These are phyloP conservation scores for Blastomyces parvus DNA, from an alignment of 2,329 filamentous ascomycete species.

Conservation along the genomic window DNA sequence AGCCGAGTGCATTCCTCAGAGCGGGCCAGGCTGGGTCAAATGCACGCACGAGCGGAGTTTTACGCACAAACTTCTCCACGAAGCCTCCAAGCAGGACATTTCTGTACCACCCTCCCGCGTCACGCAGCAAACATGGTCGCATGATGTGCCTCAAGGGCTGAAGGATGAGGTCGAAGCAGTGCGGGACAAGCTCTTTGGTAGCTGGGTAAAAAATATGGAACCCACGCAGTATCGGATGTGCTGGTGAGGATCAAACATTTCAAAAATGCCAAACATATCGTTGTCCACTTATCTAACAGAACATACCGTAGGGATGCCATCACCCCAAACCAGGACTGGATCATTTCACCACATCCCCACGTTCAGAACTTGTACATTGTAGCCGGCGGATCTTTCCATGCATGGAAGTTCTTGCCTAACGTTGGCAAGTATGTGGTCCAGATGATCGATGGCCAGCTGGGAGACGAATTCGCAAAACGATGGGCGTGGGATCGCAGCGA, in stretches of 20 bases:
- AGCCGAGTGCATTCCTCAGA: constrained; percentile 11
- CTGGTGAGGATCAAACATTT: constrained; percentile 4
- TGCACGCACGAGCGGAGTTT: constrained; percentile 10
- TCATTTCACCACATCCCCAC: constrained; percentile 44
- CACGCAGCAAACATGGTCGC: constrained; percentile 1
- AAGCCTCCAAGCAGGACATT: constrained; percentile 3
- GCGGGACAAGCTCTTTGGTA: constrained; percentile 5
- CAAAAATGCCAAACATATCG: neutral
- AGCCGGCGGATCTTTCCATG: constrained; percentile 45
- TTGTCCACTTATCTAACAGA: neutral
- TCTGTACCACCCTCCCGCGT: constrained; percentile 6
- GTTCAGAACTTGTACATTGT: constrained; percentile 38
- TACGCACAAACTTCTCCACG: constrained; percentile 7
- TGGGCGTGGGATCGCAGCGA: constrained; percentile 11
- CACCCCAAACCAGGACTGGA: constrained; percentile 45
- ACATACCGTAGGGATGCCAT: constrained; percentile 39
- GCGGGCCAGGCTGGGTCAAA: constrained; percentile 4
- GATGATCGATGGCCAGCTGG: constrained; percentile 33
- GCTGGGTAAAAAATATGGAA: neutral
- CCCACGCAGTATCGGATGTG: constrained; percentile 10
- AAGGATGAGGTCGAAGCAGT: constrained; percentile 6
- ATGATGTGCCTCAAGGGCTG: constrained; percentile 6
- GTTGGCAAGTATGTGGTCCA: constrained; percentile 45
- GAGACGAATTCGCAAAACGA: neutral
- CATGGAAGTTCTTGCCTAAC: constrained; percentile 45